phyloP scores from a whole-genome alignment of 2,329 filamentous ascomycete genomes.

The Fusarium subtropicale region DNA sequence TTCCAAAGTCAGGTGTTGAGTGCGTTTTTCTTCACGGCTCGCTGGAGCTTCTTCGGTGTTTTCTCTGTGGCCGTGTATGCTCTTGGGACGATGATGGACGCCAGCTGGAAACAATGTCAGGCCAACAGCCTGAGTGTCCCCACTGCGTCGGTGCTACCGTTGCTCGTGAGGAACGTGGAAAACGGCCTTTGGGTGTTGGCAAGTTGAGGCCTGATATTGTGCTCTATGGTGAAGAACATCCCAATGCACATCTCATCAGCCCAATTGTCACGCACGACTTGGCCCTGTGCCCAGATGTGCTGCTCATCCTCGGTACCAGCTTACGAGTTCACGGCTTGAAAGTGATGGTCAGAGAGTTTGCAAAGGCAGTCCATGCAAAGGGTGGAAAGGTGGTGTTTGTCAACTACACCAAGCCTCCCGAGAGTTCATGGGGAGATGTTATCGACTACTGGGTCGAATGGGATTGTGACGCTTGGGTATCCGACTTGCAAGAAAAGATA shows the following conservation, averaged over 20 bases:
- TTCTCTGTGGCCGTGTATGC: conserved; percentile 67
- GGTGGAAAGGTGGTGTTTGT: conserved; percentile 78
- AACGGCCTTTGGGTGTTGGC: conserved; percentile 74
- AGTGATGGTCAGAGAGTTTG: conserved; percentile 76
- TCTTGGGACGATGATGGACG: conserved; percentile 70
- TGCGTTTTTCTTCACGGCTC: conserved; percentile 80
- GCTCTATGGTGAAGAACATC: conserved; percentile 79
- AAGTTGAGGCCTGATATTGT: conserved; percentile 79
- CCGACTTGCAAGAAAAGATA: conserved; percentile 69
- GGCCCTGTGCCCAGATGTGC: conserved; percentile 70
- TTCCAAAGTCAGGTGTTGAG: conserved; percentile 62
- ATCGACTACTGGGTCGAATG: conserved; percentile 81
- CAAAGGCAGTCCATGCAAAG: conserved; percentile 75
- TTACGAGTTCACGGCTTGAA: conserved; percentile 78
- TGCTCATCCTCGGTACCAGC: conserved; percentile 78
- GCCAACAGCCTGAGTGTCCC: conserved; percentile 75
- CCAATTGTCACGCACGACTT: conserved; percentile 76
- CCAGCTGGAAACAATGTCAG: conserved; percentile 68
- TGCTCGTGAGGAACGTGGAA: conserved; percentile 72
- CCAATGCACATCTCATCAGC: conserved; percentile 74
- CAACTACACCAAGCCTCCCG: conserved; percentile 77
- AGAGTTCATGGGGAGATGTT: conserved; percentile 77
- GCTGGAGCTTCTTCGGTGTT: conserved; percentile 72
- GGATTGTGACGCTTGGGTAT: conserved; percentile 80
- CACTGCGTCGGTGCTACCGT: conserved; percentile 72